A percentile compares a stretch with the other conserved stretches of the same genome.
phyloP scores from a whole-genome alignment of 108 stramenopile genomes.

The Aurantiochytrium sp. region DNA sequence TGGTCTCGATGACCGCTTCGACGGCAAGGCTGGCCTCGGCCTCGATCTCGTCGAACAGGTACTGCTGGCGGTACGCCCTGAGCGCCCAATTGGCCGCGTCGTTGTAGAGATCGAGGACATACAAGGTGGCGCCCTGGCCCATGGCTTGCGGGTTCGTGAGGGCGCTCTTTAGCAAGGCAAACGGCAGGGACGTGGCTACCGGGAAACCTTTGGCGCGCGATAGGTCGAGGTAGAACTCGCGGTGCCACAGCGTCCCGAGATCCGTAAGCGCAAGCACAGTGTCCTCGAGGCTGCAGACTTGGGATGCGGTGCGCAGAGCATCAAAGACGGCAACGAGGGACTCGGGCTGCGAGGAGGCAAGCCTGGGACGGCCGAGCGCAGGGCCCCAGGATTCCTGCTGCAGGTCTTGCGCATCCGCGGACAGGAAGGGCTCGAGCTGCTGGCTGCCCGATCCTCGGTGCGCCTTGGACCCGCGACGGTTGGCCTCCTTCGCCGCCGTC shows the following conservation, averaged over 20 bases:
- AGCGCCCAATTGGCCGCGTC: conserved; percentile 54
- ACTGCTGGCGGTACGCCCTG: conserved; percentile 41
- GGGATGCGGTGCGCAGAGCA: neutral
- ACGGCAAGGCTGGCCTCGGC: conserved; percentile 57
- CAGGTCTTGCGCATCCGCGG: too few relatives aligned
- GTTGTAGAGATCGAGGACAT: conserved; percentile 59
- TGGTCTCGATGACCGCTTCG: conserved; percentile 45
- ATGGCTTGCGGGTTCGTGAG: conserved; percentile 41
- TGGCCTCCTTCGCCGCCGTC: too few relatives aligned
- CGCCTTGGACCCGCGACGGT: too few relatives aligned
- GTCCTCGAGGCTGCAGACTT: neutral
- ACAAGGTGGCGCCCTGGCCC: conserved; percentile 33
- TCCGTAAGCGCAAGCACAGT: conserved; percentile 44
- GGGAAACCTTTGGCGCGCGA: conserved; percentile 45
- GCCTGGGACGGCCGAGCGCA: too few relatives aligned
- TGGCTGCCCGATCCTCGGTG: too few relatives aligned
- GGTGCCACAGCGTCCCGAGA: conserved; percentile 51
- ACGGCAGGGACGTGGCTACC: conserved; percentile 51
- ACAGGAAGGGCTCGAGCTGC: too few relatives aligned
- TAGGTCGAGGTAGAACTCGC: conserved; percentile 49
- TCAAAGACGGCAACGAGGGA: neutral
- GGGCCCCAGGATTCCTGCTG: too few relatives aligned
- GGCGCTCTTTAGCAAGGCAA: conserved; percentile 45
- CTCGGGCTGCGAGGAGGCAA: too few relatives aligned
- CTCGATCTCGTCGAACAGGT: conserved; percentile 59